phyloP scores from a whole-genome alignment of 345 rosid genomes.

The Garcia nutans region DNA sequence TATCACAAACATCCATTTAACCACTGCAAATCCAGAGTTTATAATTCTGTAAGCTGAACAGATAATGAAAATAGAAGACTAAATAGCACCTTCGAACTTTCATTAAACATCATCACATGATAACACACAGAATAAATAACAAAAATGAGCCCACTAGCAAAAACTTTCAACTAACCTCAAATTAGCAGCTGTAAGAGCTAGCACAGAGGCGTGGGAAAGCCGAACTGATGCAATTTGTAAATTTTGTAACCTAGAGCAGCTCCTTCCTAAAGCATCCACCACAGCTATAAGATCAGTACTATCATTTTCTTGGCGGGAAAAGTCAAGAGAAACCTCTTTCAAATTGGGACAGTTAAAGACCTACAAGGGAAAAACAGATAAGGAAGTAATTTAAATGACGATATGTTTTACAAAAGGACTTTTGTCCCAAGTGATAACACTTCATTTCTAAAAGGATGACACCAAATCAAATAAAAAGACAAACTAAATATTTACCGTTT shows the following conservation, averaged over 20 bases:
- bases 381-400: constrained; percentile 10
- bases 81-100: background rate
- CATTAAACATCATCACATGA: background rate
- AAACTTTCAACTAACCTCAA: constrained; percentile 55
- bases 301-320: constrained; percentile 78
- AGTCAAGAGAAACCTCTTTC: constrained; percentile 78
- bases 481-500: constrained; percentile 52
- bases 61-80: background rate
- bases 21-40: background rate
- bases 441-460: background rate
- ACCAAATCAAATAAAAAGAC: background rate
- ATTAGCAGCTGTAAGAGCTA: constrained; percentile 78
- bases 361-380: constrained; percentile 29
- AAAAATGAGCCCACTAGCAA: constrained; percentile 1
- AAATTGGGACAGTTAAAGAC: constrained; percentile 79
- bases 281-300: constrained; percentile 63
- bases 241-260: constrained; percentile 69
- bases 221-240: constrained; percentile 79
- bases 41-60: background rate
- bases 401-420: background rate
- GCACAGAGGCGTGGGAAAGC: constrained; percentile 79
- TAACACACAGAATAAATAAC: background rate
- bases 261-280: constrained; percentile 75
- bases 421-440: background rate
- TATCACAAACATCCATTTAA: constrained; percentile 2